Percentiles rank a stretch among this genome's conserved stretches.
Conservation (phyloP, 495 filamentous ascomycete species). For the Neurospora cerealis region DNA sequence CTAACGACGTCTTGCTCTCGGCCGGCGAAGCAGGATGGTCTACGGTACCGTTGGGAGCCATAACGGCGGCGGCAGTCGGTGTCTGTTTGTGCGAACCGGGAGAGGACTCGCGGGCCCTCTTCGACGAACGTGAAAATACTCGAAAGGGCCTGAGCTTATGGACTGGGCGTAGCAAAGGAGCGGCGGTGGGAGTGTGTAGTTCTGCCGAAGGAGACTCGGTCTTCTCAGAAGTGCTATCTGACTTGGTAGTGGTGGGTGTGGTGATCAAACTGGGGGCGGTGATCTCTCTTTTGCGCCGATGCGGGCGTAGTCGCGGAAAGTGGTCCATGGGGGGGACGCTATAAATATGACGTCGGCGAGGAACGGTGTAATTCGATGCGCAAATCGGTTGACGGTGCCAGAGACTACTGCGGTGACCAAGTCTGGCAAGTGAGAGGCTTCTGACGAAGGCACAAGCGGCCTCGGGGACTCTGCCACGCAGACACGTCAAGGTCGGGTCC, state of each 20-base stretch:
- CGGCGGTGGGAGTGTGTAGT: background rate
- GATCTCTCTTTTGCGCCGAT: slow-evolving; percentile 17
- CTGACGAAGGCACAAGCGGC: background rate
- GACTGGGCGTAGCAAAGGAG: slow-evolving; percentile 9
- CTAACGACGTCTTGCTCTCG: slow-evolving; percentile 1
- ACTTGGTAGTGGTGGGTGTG: slow-evolving; percentile 2
- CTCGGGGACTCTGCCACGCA: background rate
- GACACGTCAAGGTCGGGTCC: background rate
- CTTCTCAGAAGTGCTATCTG: slow-evolving; percentile 4
- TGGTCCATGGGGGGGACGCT: slow-evolving; percentile 10
- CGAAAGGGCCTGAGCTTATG: slow-evolving; percentile 23
- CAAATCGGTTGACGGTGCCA: background rate
- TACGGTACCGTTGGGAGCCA: slow-evolving; percentile 10
- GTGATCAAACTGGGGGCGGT: slow-evolving; percentile 12
- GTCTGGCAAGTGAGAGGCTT: background rate
- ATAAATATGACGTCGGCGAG: background rate
- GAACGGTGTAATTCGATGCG: background rate
- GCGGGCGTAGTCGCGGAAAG: slow-evolving; percentile 16
- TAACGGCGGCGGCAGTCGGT: slow-evolving; percentile 15
- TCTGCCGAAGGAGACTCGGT: slow-evolving; percentile 9
- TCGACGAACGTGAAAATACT: slow-evolving; percentile 25
- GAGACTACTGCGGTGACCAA: background rate
- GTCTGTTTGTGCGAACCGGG: slow-evolving; percentile 20
- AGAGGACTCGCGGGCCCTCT: slow-evolving; percentile 34
- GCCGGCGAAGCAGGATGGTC: slow-evolving; percentile 18